These are phyloP conservation scores for Drechmeria coniospora DNA, from an alignment of 2,329 filamentous ascomycete species.

Conservation along the genomic window DNA sequence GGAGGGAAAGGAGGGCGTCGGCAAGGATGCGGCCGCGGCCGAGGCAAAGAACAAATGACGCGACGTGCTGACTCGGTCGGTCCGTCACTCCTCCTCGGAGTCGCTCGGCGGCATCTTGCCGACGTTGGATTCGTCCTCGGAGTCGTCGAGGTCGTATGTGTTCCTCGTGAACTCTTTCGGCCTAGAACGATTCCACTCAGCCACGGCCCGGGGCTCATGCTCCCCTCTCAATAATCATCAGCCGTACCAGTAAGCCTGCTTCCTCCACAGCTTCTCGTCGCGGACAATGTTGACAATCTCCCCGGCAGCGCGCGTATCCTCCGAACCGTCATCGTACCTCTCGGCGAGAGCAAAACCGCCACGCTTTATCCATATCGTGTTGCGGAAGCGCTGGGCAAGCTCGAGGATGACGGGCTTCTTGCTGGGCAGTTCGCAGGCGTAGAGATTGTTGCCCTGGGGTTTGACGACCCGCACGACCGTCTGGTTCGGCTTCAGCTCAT, in stretches of 20 bases:
- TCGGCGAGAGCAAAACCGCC: conserved; percentile 80
- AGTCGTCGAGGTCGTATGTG: conserved; percentile 44
- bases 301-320: conserved; percentile 65
- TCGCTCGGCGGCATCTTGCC: conserved; percentile 77
- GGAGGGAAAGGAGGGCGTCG: neutral
- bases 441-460: conserved; percentile 79
- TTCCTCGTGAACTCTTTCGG: conserved; percentile 64
- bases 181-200: conserved; percentile 30
- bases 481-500: conserved; percentile 43
- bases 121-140: conserved; percentile 63
- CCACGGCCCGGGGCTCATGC: neutral
- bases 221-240: too few relatives aligned
- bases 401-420: conserved; percentile 57
- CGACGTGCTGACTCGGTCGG: conserved; percentile 6
- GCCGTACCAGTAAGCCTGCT: conserved; percentile 69
- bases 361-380: conserved; percentile 84
- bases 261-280: conserved; percentile 85
- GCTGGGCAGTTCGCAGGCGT: conserved; percentile 58
- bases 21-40: conserved; percentile 1
- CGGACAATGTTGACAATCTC: conserved; percentile 88
- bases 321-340: conserved; percentile 42
- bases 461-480: conserved; percentile 64
- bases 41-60: conserved; percentile 17
- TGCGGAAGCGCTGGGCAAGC: conserved; percentile 72
- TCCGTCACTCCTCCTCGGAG: conserved; percentile 49